A percentile compares a stretch with the other conserved stretches of the same genome.
Evolutionary conservation across 106 monocot species (phyloP).

Genomic region (Allium fistulosum): DNA sequence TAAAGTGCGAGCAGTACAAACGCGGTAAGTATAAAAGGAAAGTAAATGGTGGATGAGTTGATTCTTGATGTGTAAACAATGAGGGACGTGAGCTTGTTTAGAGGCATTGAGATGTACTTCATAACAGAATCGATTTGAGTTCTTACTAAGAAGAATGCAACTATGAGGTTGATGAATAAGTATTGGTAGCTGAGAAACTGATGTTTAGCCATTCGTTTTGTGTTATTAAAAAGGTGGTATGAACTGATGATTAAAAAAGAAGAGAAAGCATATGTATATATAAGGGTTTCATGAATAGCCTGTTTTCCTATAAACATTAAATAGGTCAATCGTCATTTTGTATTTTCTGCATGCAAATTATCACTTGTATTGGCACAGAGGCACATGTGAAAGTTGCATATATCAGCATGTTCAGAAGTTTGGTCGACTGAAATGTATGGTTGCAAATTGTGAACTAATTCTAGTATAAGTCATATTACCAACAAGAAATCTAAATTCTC

Average conservation of each 20-base stretch:
- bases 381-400: too few relatives aligned
- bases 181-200: background rate
- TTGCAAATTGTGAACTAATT: too few relatives aligned
- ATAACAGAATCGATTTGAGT: background rate
- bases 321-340: too few relatives aligned
- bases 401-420: too few relatives aligned
- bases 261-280: background rate
- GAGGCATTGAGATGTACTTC: background rate
- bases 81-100: background rate
- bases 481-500: too few relatives aligned
- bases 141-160: background rate
- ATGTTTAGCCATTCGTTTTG: background rate
- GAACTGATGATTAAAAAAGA: background rate
- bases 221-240: background rate
- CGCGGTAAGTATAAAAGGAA: background rate
- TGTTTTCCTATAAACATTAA: too few relatives aligned
- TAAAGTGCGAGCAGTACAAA: slow-evolving; percentile 11
- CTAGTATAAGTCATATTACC: too few relatives aligned
- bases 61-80: background rate
- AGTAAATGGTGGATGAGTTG: slow-evolving; percentile 8
- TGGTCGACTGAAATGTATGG: too few relatives aligned
- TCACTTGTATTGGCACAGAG: too few relatives aligned
- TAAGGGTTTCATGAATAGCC: background rate
- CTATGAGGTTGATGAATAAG: background rate
- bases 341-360: too few relatives aligned